Conservation (phyloP, 148 eudicot genomes). For the Rhododendron griersonianum region DNA sequence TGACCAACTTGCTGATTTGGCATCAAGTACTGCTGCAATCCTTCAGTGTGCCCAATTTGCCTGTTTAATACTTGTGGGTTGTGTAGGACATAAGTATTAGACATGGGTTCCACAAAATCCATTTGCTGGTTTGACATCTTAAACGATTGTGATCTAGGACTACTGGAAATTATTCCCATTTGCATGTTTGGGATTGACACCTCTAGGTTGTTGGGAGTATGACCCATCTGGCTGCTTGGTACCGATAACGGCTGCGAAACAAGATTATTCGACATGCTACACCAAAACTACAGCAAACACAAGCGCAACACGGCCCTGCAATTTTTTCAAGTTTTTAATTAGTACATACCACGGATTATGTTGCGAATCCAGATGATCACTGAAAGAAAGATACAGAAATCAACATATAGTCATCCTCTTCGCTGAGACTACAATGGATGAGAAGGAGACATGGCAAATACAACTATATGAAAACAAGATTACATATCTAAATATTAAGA, state of each 20-base stretch:
- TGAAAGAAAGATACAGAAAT: too few species aligned
- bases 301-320: neutral
- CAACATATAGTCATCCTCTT: neutral
- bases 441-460: neutral
- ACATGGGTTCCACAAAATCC: conserved; percentile 24
- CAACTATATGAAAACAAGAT: neutral
- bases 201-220: conserved; percentile 33
- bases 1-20: conserved; percentile 19
- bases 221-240: conserved; percentile 37
- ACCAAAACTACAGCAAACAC: neutral
- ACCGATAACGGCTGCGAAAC: conserved; percentile 38
- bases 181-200: conserved; percentile 30
- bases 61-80: conserved; percentile 21
- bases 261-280: conserved; percentile 46
- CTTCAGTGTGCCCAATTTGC: conserved; percentile 22
- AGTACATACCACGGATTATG: neutral
- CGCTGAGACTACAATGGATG: neutral
- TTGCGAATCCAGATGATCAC: neutral
- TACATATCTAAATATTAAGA: neutral
- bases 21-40: conserved; percentile 19
- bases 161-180: conserved; percentile 31
- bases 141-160: conserved; percentile 25
- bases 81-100: conserved; percentile 19
- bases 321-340: neutral
- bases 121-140: conserved; percentile 33